These are phyloP conservation scores for Chrysanthemum lavandulifolium DNA, from an alignment of 129 eudicot genomes.

Conservation along the genomic window DNA sequence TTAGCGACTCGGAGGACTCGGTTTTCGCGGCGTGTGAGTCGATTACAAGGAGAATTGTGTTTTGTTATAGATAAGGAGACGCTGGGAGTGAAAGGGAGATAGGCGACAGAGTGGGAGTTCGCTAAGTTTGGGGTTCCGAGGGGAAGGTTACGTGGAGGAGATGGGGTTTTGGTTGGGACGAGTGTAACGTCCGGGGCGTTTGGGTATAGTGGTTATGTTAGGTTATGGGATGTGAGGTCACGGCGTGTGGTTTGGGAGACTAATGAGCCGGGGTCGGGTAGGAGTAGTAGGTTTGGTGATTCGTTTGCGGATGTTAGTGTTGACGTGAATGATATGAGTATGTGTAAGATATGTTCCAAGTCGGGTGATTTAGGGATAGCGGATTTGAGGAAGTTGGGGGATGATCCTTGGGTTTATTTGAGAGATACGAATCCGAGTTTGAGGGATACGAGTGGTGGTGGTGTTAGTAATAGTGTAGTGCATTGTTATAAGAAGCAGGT, in stretches of 20 bases:
- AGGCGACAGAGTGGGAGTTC: constrained; percentile 64
- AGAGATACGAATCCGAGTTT: constrained; percentile 75
- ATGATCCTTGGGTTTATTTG: constrained; percentile 91
- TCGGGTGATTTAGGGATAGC: constrained; percentile 85
- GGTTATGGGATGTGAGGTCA: constrained; percentile 74
- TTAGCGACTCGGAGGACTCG: constrained; percentile 40
- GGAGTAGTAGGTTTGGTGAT: constrained; percentile 88
- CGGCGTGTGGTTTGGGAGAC: constrained; percentile 77
- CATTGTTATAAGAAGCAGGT: constrained; percentile 73
- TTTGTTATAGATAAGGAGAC: constrained; percentile 60
- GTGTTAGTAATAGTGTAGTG: constrained; percentile 41
- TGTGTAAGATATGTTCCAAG: constrained; percentile 77
- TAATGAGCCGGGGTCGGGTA: constrained; percentile 84
- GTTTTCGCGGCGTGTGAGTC: constrained; percentile 67
- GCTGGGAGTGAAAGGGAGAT: constrained; percentile 46
- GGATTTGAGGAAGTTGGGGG: constrained; percentile 66
- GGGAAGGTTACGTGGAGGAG: constrained; percentile 41
- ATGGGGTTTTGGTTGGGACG: constrained; percentile 44
- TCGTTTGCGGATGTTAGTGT: constrained; percentile 81
- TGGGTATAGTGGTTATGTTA: constrained; percentile 76
- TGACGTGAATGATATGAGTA: constrained; percentile 38
- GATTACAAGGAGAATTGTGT: constrained; percentile 72
- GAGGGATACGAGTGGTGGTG: constrained; percentile 43
- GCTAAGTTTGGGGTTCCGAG: constrained; percentile 57
- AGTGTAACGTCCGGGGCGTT: constrained; percentile 77